A percentile compares a stretch with the other conserved stretches of the same genome.
These are phyloP conservation scores for Lyophyllum shimeji DNA, from an alignment of 768 basidiomycete species.

Conservation along the genomic window DNA sequence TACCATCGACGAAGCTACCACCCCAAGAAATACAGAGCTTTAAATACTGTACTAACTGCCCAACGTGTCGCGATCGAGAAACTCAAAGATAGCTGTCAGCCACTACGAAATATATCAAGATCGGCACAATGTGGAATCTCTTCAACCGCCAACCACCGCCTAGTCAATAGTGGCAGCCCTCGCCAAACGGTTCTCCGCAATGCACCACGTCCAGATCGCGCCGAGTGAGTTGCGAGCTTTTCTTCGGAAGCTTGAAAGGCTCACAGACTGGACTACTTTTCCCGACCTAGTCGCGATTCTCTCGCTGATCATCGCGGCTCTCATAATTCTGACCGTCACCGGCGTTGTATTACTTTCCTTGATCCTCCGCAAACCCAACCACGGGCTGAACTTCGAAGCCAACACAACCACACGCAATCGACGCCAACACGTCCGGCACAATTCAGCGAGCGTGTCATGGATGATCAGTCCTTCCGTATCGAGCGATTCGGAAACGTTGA, in stretches of 20 bases:
- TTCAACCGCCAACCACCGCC: background rate
- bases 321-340: slow-evolving; percentile 10
- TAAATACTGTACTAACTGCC: background rate
- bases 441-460: background rate
- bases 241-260: background rate
- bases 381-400: background rate
- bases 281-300: slow-evolving; percentile 7
- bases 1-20: background rate
- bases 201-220: slow-evolving; percentile 1
- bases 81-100: background rate
- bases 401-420: background rate
- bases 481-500: slow-evolving; percentile 5
- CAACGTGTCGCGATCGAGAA: background rate
- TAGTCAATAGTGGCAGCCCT: background rate
- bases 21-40: background rate
- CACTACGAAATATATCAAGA: background rate
- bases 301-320: slow-evolving; percentile 7
- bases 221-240: background rate
- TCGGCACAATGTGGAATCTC: background rate
- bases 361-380: background rate
- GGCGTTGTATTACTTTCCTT: slow-evolving; percentile 11
- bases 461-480: slow-evolving; percentile 9
- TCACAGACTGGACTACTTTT: background rate
- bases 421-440: background rate
- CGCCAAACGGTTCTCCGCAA: background rate